A percentile compares a stretch with the other conserved stretches of the same genome.
Conservation (phyloP, 2,329 filamentous ascomycete species). For the Colletotrichum graminicola region DNA sequence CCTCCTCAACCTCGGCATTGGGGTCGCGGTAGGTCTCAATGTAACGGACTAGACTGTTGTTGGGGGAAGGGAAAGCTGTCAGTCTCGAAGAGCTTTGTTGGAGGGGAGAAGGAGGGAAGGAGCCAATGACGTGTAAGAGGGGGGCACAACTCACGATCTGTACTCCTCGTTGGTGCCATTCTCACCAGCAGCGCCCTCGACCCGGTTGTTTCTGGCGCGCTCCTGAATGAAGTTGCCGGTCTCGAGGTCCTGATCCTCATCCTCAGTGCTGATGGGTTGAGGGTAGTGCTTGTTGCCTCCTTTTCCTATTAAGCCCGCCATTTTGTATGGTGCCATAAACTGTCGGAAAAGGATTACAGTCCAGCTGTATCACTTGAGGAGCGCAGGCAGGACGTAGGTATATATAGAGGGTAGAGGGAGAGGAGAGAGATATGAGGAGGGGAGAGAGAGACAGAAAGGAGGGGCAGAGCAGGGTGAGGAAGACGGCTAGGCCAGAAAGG, state of each 20-base stretch:
- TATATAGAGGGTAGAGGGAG: slow-evolving; percentile 27
- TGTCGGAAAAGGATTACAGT: slow-evolving; percentile 39
- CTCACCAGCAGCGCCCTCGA: slow-evolving; percentile 38
- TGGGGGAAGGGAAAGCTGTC: neutral
- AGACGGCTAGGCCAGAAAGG: slow-evolving; percentile 15
- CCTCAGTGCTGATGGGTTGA: slow-evolving; percentile 39
- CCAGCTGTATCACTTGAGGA: slow-evolving; percentile 40
- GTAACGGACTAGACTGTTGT: slow-evolving; percentile 47
- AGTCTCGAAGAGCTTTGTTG: neutral
- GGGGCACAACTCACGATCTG: slow-evolving; percentile 29
- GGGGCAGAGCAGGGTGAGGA: slow-evolving; percentile 37
- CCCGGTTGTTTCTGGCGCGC: slow-evolving; percentile 40
- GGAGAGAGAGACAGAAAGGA: slow-evolving; percentile 17
- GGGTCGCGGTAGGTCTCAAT: slow-evolving; percentile 55
- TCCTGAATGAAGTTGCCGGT: slow-evolving; percentile 42
- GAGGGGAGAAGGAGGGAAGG: neutral
- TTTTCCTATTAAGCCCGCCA: slow-evolving; percentile 42
- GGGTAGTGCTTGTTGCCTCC: slow-evolving; percentile 42
- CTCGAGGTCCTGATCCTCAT: slow-evolving; percentile 41
- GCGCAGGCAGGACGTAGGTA: slow-evolving; percentile 31
- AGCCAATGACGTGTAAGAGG: slow-evolving; percentile 31
- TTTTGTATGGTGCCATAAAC: slow-evolving; percentile 40
- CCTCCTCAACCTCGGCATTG: slow-evolving; percentile 47
- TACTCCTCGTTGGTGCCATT: slow-evolving; percentile 39
- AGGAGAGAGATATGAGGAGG: slow-evolving; percentile 24